Percentiles rank a stretch among this genome's conserved stretches.
phyloP scores from a whole-genome alignment of 768 basidiomycete genomes.

The Leccinum obscurum region DNA sequence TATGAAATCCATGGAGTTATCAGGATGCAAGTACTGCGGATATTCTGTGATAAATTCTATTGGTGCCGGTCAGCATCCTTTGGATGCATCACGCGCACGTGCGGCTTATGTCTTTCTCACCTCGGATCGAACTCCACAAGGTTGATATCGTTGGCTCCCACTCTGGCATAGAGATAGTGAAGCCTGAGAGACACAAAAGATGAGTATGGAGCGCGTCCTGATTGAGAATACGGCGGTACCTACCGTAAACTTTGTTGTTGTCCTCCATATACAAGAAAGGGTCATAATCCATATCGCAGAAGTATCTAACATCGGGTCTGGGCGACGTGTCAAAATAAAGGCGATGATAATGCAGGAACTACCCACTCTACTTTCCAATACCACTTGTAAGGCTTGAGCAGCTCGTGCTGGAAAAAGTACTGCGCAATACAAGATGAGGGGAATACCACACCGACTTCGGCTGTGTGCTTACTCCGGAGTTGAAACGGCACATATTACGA shows the following conservation, averaged over 20 bases:
- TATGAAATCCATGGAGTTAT: conserved; percentile 64
- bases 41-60: conserved; percentile 55
- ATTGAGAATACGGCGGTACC: conserved; percentile 4
- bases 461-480: conserved; percentile 55
- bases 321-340: neutral
- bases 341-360: neutral
- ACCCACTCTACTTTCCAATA: conserved; percentile 64
- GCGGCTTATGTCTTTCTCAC: conserved; percentile 36
- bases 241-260: conserved; percentile 51
- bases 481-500: conserved; percentile 78
- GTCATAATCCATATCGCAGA: conserved; percentile 50
- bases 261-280: conserved; percentile 61
- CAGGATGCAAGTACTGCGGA: conserved; percentile 53
- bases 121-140: conserved; percentile 59
- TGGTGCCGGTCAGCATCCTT: conserved; percentile 34
- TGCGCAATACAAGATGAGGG: conserved; percentile 21
- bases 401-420: conserved; percentile 57
- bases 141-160: conserved; percentile 63
- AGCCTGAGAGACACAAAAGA: conserved; percentile 36
- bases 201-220: neutral
- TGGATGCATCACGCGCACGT: conserved; percentile 15
- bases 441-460: neutral
- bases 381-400: conserved; percentile 54
- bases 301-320: conserved; percentile 53
- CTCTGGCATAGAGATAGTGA: conserved; percentile 66